phyloP scores from a whole-genome alignment of 2,329 filamentous ascomycete species.

The Parascedosporium putredinis region DNA sequence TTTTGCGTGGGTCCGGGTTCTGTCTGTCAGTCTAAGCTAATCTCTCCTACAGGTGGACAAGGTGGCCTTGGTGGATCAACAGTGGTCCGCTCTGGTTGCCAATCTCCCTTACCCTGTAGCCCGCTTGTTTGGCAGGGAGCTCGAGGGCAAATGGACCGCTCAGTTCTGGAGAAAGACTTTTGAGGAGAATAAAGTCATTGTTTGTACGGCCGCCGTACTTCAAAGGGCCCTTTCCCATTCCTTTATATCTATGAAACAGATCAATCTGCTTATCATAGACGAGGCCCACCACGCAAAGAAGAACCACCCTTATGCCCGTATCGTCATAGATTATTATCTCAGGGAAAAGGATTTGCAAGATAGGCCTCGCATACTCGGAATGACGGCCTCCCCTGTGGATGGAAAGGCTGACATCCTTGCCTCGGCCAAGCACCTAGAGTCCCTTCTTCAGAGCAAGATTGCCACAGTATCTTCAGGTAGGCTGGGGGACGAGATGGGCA shows the following conservation, averaged over 20 bases:
- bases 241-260: slow-evolving; percentile 68
- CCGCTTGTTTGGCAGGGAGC: slow-evolving; percentile 64
- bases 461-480: slow-evolving; percentile 51
- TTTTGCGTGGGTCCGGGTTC: too few relatives aligned
- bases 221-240: slow-evolving; percentile 67
- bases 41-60: slow-evolving; percentile 56
- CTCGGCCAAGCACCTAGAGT: slow-evolving; percentile 65
- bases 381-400: slow-evolving; percentile 95
- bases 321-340: slow-evolving; percentile 80
- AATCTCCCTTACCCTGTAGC: slow-evolving; percentile 71
- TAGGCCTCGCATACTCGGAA: slow-evolving; percentile 76
- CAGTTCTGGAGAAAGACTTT: slow-evolving; percentile 43
- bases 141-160: slow-evolving; percentile 26
- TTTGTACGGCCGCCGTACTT: slow-evolving; percentile 86
- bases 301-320: slow-evolving; percentile 78
- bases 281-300: slow-evolving; percentile 96
- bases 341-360: slow-evolving; percentile 29
- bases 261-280: slow-evolving; percentile 89
- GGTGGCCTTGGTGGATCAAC: slow-evolving; percentile 83
- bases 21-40: neutral
- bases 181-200: slow-evolving; percentile 65
- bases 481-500: slow-evolving; percentile 15
- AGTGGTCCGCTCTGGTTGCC: slow-evolving; percentile 67
- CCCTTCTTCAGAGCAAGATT: slow-evolving; percentile 69
- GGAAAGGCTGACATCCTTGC: slow-evolving; percentile 61